Base-by-base conservation (phyloP, 306 rosid species). In the Carpinus fangiana region DNA sequence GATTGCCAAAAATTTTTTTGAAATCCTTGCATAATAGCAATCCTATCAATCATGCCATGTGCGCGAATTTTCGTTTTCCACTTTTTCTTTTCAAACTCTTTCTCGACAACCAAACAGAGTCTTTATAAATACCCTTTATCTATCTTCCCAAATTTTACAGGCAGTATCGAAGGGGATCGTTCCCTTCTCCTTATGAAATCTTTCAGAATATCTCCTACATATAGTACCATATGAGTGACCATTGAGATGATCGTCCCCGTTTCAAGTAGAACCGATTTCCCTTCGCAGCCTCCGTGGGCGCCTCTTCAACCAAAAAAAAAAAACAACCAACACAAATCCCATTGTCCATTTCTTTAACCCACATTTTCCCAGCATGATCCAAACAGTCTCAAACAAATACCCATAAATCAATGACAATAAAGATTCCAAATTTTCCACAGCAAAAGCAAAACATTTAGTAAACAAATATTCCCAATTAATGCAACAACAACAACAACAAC, bases 331-430 rank as follows among this genome's bases (percentile, higher is more conserved):
- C 2, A 66, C 1, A 66, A 12, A 38, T 18, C 51, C 28, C 28
- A 18, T 43, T 10, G 16, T 18, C 48, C 48, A 66, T 46, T 47
- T 70, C 59, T 70, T 70, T 14, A 11, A 11, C 41, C 38, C 45
- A 64, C 23, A 66, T 48, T 31, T 51, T 51, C 56, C 55, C 38
- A 46, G n/a, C 21, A 7, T 2, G 34, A 31, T 45, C 56, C 38
- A 70, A 46, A 70, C 43, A 70, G n/a, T 70, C 56, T 26, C 74
- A 46, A 70, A 51, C 20, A 21, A 41, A 70, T 70, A 7, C 21
- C 56, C 74, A 47, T 38, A 50, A 66, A 41, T 34, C 50, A 41
- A 66, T 7, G 48, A 66, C 48, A 66, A 66, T 66, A 31, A 62
- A 14, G 13, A 1, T 36, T 7, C 38, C 13, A 62, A 62, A 9